Base-by-base conservation (phyloP, 164 flowering plant genomes). In the Chimonanthus salicifolius region DNA sequence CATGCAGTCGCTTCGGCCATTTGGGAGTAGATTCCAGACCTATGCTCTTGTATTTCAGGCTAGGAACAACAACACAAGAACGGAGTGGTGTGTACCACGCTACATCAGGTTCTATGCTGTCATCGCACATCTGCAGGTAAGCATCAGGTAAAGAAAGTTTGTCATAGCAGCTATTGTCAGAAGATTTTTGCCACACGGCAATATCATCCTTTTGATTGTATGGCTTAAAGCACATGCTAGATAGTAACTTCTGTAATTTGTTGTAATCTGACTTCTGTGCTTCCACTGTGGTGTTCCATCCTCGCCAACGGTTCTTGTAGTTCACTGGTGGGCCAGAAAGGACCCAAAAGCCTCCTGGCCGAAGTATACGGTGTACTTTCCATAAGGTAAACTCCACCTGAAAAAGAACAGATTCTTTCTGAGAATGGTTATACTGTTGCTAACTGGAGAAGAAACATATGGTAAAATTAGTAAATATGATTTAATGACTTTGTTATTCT, bases 251-350 rank as follows among this genome's bases (percentile, higher is more conserved):
- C 70, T 89, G 90, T 73, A 95, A 78, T 80, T 88, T 92, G 1
- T 95, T 90, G 66, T 92, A 95, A 78, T 93, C 95, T 46, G 92
- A 78, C 82, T 80, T 89, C 82, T 95, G 99, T 72, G 86, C 98
- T 80, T 90, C 97, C 47, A 89, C 79, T 0, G 99, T 95, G 15
- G 99, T 95, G 80, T 95, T 88, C 99, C 99, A 95, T 64, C 99
- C 99, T 60, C 86, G 79, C 98, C 99, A 95, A 3, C 88, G 87
- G 80, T 85, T 78, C 74, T 93, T 87, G 69, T 92, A 95, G 88
- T 95, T 95, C 64, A 96, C 92, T 11, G 99, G 99, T n/a, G 99
- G 99, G 33, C 99, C 99, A 74, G 99, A 96, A 9, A 96, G 86
- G 67, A 94, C 90, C 98, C 98, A 96, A 81, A 96, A 96, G 47